phyloP scores from a whole-genome alignment of 129 eudicot species.

The Scalesia atractyloides region DNA sequence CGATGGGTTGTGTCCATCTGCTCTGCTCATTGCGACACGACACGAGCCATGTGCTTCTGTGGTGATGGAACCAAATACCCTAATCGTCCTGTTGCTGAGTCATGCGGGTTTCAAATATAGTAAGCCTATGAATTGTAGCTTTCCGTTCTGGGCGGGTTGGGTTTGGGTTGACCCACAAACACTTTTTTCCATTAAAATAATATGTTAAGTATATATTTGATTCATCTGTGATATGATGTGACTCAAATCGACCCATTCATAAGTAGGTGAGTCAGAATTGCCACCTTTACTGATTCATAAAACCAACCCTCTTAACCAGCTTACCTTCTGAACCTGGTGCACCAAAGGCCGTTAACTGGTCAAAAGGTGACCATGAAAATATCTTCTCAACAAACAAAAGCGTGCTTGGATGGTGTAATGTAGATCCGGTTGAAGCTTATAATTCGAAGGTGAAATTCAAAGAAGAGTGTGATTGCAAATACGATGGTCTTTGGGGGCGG shows the following conservation, averaged over 20 bases:
- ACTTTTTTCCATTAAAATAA: not conserved
- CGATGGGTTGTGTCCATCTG: constrained; percentile 95
- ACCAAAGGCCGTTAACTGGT: constrained; percentile 59
- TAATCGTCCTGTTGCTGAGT: constrained; percentile 89
- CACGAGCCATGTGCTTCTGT: constrained; percentile 97
- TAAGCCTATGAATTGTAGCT: constrained; percentile 39
- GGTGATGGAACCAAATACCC: constrained; percentile 97
- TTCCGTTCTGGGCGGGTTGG: not conserved
- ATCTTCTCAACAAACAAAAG: constrained; percentile 73
- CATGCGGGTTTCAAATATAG: constrained; percentile 80
- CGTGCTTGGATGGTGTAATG: constrained; percentile 85
- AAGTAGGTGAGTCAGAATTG: not conserved
- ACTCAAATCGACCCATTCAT: not conserved
- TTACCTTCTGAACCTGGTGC: constrained; percentile 61
- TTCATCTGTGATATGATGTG: not conserved
- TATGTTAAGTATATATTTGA: not conserved
- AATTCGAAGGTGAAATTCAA: constrained; percentile 56
- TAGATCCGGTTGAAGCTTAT: constrained; percentile 77
- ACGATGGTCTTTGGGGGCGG: constrained; percentile 79
- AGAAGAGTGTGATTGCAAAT: constrained; percentile 94
- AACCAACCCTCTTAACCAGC: constrained; percentile 31
- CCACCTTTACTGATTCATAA: not conserved
- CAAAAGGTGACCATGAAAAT: constrained; percentile 61
- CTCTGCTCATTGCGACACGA: constrained; percentile 87
- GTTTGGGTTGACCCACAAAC: constrained; percentile 7